These are phyloP conservation scores for Odontarrhena argentea DNA, from an alignment of 345 rosid species.

Conservation along the genomic window DNA sequence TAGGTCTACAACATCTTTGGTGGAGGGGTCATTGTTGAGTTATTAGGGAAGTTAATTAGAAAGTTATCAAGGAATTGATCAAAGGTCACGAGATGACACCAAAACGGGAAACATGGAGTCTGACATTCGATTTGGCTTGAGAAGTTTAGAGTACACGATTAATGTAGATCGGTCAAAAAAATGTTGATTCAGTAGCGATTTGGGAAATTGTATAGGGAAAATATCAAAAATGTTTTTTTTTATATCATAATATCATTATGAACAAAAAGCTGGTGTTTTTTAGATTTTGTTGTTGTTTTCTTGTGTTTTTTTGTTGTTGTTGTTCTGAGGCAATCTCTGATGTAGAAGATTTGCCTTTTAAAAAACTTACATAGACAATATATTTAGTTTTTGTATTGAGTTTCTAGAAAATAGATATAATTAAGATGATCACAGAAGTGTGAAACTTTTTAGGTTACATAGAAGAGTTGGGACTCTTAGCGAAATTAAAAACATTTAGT, in stretches of 20 bases:
- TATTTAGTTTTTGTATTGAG: not conserved
- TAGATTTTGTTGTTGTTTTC: slow-evolving; percentile 7
- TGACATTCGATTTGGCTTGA: too few relatives aligned
- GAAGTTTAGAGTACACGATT: too few relatives aligned
- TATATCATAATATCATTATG: not conserved
- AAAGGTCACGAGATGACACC: too few relatives aligned
- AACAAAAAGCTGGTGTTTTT: slow-evolving; percentile 9
- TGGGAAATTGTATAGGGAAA: too few relatives aligned
- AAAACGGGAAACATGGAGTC: too few relatives aligned
- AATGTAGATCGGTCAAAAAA: too few relatives aligned
- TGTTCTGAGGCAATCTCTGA: not conserved
- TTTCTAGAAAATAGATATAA: not conserved
- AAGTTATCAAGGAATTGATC: too few relatives aligned
- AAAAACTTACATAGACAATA: not conserved
- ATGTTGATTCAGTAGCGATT: too few relatives aligned
- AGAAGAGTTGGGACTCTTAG: slow-evolving; percentile 19
- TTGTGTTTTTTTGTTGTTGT: not conserved
- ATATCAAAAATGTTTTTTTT: not conserved
- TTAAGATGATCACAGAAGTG: slow-evolving; percentile 9
- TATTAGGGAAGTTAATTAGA: too few relatives aligned
- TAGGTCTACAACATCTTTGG: too few relatives aligned
- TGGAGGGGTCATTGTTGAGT: too few relatives aligned
- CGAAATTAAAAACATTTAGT: slow-evolving; percentile 31
- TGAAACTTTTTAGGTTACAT: slow-evolving; percentile 2
- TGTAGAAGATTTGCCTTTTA: slow-evolving; percentile 4